Evolutionary conservation across 1,284 basidiomycete species (phyloP), one percentile per base, ranked within the genome.

Genomic region (Caloboletus inedulis): DNA sequence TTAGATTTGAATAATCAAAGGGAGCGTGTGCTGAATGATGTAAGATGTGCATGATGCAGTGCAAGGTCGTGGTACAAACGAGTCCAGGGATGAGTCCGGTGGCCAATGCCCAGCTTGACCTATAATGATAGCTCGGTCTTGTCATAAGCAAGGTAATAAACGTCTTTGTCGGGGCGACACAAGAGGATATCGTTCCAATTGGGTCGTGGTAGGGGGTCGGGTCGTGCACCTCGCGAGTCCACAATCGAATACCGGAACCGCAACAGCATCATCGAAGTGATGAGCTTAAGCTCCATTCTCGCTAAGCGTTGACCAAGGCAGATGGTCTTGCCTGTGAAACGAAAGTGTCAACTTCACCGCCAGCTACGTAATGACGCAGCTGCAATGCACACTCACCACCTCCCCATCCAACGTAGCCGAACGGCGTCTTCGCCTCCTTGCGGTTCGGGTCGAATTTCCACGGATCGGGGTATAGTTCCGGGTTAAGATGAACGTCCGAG

Each of bases 151-250:
- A 89, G 61, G 58, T 73, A 77, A 62, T 79, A 83, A 33, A 77
- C 70, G 41, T 76, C 78, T 47, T 72, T 64, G 43, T 77, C 72
- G 6, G 86, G 86, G 39, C 81, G 77, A 63, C 86, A 87, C 47
- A 80, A 70, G 42, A 86, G 73, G 52, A 79, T 78, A 63, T 89
- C 86, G 67, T 89, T 88, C 86, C 87, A 89, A 61, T 89, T 82
- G 14, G 87, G 86, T 36, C 66, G 72, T 29, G 85, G 85, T 5
- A 76, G 68, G 31, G 69, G 67, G 52, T 71, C 66, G 19, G 74
- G 73, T 23, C 63, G 65, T 56, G 72, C 68, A 36, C 82, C 86
- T 34, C 61, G 62, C 29, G 66, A 66, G 62, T 85, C 81, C 7
- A 85, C 78, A 48, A 81, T 69, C 37, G 66, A 69, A 61, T 82